Evolutionary conservation across 2,329 filamentous ascomycete genomes (phyloP).

Genomic region (Penicillium concentricum): DNA sequence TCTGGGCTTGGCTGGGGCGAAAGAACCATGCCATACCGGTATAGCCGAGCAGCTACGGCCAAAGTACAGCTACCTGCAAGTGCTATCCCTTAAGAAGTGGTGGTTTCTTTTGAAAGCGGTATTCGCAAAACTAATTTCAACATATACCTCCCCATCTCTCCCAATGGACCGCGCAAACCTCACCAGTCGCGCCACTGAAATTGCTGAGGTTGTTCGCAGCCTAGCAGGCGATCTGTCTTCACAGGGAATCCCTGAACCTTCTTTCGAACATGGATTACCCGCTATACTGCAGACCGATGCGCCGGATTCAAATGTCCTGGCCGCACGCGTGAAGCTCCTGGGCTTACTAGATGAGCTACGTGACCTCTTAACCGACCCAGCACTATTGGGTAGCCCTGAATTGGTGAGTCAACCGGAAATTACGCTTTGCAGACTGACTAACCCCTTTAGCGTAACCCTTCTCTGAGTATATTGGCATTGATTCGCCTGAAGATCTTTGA

Average conservation of each 20-base stretch:
- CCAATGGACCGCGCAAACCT: constrained; percentile 7
- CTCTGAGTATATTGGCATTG: constrained; percentile 7
- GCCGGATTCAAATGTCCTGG: constrained; percentile 4
- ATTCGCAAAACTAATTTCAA: neutral
- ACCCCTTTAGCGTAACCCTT: constrained; percentile 6
- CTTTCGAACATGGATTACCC: constrained; percentile 17
- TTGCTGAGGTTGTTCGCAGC: constrained; percentile 2
- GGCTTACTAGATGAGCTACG: constrained; percentile 11
- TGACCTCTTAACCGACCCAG: constrained; percentile 10
- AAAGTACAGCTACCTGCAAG: neutral
- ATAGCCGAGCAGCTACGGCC: neutral
- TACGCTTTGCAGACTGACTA: neutral
- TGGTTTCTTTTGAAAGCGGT: neutral
- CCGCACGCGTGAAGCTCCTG: constrained; percentile 4
- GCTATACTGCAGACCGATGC: constrained; percentile 9
- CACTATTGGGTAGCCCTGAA: constrained; percentile 2
- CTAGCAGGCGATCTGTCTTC: constrained; percentile 10
- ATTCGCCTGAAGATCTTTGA: constrained; percentile 10
- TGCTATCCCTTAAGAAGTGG: neutral
- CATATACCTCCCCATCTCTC: neutral
- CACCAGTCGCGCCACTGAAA: neutral
- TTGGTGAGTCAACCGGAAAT: neutral
- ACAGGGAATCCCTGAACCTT: constrained; percentile 11
- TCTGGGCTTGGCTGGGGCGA: neutral
- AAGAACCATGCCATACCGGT: neutral